Evolutionary conservation across 2,329 filamentous ascomycete genomes (phyloP).

Genomic region (Fusarium phyllophilum): DNA sequence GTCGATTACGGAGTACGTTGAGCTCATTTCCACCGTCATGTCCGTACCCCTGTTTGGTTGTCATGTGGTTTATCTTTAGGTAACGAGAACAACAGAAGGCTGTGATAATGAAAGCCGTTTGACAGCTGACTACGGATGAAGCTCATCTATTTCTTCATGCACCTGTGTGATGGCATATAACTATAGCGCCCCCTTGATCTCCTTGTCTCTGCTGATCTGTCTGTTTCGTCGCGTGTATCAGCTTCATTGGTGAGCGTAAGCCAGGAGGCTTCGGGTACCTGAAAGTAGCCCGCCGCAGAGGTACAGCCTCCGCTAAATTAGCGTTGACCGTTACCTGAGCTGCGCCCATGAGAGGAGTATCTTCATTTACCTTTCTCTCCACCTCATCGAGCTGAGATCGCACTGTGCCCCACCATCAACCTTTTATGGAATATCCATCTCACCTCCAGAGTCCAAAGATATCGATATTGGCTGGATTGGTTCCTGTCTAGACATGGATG

Average conservation of each 20-base stretch:
- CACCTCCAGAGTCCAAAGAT: slow-evolving; percentile 6
- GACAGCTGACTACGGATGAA: neutral
- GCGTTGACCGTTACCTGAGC: slow-evolving; percentile 10
- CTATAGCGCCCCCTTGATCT: neutral
- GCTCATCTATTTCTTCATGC: neutral
- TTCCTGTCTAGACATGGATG: slow-evolving; percentile 14
- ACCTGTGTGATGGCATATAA: slow-evolving; percentile 10
- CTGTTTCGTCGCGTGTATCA: slow-evolving; percentile 38
- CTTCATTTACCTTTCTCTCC: slow-evolving; percentile 35
- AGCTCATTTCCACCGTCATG: slow-evolving; percentile 44
- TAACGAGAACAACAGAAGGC: neutral
- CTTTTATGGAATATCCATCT: slow-evolving; percentile 5
- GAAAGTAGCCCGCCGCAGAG: neutral
- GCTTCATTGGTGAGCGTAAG: slow-evolving; percentile 27
- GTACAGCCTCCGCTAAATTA: slow-evolving; percentile 24
- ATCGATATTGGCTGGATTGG: slow-evolving; percentile 15
- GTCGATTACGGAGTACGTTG: slow-evolving; percentile 4
- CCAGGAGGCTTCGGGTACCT: slow-evolving; percentile 25
- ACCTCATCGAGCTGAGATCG: slow-evolving; percentile 29
- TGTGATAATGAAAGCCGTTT: neutral
- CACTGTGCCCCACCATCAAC: slow-evolving; percentile 27
- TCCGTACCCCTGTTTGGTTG: neutral
- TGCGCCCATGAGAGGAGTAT: slow-evolving; percentile 12
- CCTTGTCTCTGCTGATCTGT: slow-evolving; percentile 18
- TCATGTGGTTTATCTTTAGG: slow-evolving; percentile 17